These are phyloP conservation scores for Zoysia japonica DNA, from an alignment of 176 grass and related monocot species.

Conservation along the genomic window DNA sequence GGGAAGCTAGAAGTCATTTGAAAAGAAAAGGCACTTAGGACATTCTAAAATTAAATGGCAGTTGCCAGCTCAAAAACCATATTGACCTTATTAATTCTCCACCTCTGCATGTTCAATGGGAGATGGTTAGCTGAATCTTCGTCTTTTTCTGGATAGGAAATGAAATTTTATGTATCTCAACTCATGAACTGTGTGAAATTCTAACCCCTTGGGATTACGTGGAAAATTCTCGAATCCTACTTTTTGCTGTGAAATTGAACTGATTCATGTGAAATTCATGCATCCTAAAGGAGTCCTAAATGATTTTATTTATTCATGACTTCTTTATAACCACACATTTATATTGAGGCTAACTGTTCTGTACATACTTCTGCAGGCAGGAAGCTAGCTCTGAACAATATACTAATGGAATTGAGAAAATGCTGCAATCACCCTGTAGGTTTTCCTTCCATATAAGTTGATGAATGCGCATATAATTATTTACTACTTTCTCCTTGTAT, in stretches of 20 bases:
- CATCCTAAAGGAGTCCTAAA: neutral
- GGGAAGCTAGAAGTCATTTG: too few species aligned
- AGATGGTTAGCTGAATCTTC: neutral
- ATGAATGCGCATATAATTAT: neutral
- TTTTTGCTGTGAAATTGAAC: too few species aligned
- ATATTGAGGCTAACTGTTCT: neutral
- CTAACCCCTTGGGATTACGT: too few species aligned
- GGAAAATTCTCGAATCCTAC: too few species aligned
- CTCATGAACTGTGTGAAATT: neutral
- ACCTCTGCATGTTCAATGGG: neutral
- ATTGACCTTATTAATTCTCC: neutral
- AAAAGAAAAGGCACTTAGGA: neutral
- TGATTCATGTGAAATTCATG: too few species aligned
- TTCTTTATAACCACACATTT: neutral
- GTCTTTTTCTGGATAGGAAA: neutral
- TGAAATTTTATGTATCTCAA: neutral
- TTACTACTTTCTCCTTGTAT: slow-evolving; percentile 7
- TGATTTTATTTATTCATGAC: neutral
- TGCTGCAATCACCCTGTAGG: slow-evolving; percentile 72
- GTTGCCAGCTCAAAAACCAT: neutral
- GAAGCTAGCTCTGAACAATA: slow-evolving; percentile 62
- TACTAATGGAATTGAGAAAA: slow-evolving; percentile 59
- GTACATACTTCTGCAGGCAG: slow-evolving; percentile 40
- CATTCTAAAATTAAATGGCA: neutral
- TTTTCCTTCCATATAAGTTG: slow-evolving; percentile 21